A percentile compares a stretch with the other conserved stretches of the same genome.
These are phyloP conservation scores for Podaxis sp. DNA, from an alignment of 768 basidiomycete species.

Conservation along the genomic window DNA sequence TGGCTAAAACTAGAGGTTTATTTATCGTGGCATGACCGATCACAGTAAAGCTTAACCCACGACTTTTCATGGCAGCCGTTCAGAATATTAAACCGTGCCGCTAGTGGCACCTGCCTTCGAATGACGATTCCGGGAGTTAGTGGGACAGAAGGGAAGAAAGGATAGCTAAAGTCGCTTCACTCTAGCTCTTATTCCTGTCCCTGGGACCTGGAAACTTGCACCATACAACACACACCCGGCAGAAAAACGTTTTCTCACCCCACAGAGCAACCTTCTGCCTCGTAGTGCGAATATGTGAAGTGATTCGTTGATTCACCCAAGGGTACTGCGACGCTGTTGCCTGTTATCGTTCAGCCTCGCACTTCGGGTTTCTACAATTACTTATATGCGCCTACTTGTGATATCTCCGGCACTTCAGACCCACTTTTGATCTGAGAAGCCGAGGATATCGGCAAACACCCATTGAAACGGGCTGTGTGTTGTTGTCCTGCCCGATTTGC, in stretches of 20 bases:
- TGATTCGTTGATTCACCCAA: neutral
- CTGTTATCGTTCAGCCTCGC: neutral
- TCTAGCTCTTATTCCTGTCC: neutral
- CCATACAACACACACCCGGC: neutral
- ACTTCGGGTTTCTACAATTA: neutral
- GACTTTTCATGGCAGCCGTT: neutral
- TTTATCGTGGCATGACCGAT: neutral
- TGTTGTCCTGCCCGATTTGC: neutral
- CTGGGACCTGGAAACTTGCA: neutral
- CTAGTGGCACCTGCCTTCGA: neutral
- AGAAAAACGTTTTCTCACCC: too few relatives aligned
- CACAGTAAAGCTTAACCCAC: neutral
- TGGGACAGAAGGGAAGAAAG: neutral
- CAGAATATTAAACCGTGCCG: neutral
- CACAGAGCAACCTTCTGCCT: too few relatives aligned
- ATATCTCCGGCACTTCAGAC: neutral
- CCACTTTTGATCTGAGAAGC: neutral
- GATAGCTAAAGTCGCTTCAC: too few relatives aligned
- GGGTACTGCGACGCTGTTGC: neutral
- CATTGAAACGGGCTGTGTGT: neutral
- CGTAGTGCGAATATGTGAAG: too few relatives aligned
- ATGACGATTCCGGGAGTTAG: neutral
- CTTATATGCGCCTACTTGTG: neutral
- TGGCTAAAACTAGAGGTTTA: neutral
- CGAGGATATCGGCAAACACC: neutral